Evolutionary conservation across 2,329 filamentous ascomycete species (phyloP), one percentile per base, ranked within the genome.

Genomic region (Paraconiothyrium sp.): DNA sequence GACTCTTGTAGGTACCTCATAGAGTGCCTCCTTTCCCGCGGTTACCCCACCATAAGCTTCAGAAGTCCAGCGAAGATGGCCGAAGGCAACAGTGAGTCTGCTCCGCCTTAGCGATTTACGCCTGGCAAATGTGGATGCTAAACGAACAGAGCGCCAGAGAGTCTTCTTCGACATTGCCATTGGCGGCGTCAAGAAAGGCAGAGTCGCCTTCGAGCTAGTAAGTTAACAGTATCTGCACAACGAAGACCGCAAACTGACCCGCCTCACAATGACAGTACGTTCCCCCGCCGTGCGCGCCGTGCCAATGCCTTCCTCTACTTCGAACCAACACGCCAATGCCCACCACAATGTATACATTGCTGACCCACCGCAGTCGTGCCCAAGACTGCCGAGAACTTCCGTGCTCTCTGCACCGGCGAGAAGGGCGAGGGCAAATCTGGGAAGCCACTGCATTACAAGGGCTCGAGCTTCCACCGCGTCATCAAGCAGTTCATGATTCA

Each of bases 401-500:
- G 94, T 74, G 89, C 90, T 58, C 89, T 97, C 64, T 97, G 93
- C 84, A 97, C 94, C 0, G 94, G 94, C 69, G 94, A 98, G 84
- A 97, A 97, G 83, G 94, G 94, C 63, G 72, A 86, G 27, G 92
- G 93, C 69, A 92, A 92, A 77, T 81, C 87, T 34, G 94, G 93
- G 78, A 94, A 94, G 82, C 91, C 90, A 49, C 86, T 99, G 57
- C 91, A 92, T 84, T 99, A 93, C 88, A 97, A 97, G 85, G 87
- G 92, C 70, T 96, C 92, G 63, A 84, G 84, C 71, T 98, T 99
- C 85, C 94, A 99, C 84, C 92, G 94, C 55, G 92, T 99, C 67
- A 99, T 99, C 84, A 97, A 97, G 85, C 88, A 92, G 74, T 99
- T 99, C 82, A 98, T 99, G 94, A 95, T 97, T 75, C 92, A 97